Evolutionary conservation across 495 filamentous ascomycete species (phyloP), one percentile per base, ranked within the genome.

Genomic region (Xylaria bambusicola): DNA sequence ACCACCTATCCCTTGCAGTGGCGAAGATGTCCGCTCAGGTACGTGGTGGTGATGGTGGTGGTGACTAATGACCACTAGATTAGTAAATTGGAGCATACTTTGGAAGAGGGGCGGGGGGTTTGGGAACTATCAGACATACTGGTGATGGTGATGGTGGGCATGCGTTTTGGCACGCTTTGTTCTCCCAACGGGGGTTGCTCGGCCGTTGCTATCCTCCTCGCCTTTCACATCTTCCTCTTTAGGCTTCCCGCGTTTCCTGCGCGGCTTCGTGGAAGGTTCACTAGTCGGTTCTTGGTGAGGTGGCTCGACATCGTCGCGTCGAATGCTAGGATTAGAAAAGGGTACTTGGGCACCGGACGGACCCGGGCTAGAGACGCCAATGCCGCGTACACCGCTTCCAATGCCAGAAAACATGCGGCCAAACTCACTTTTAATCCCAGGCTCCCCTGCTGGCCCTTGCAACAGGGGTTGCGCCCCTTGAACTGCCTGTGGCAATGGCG

Each of bases 351-450:
- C 70, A 6, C 74, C 79, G 8, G 80, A 64, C 4, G 81, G 78
- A 12, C 81, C 79, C 0, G 78, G 77, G 63, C 78, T 79, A 31
- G 72, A 75, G 47, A 76, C 73, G 54, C 66, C 63, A 42, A 84
- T 80, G 44, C 82, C 84, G 27, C 89, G 86, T 6, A 93, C 86
- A 41, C 92, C 92, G 72, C 88, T 93, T 38, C 92, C 92, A 64
- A 97, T 88, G 18, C 92, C 92, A 3, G 89, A 88, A 73, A 96
- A 97, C 76, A 96, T 93, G 29, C 90, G 84, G 8, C 91, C 91
- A 68, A 96, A 89, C 65, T 96, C 92, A 69, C 86, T 92, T 79
- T 96, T 96, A 66, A 97, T 92, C 9, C 85, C 85, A 0, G 92
- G 86, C 64, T 95, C 91, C 6, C 86, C 88, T 21, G 84, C 84